Conservation (phyloP, 108 stramenopile species). For the Fistulifera pelliculosa region DNA sequence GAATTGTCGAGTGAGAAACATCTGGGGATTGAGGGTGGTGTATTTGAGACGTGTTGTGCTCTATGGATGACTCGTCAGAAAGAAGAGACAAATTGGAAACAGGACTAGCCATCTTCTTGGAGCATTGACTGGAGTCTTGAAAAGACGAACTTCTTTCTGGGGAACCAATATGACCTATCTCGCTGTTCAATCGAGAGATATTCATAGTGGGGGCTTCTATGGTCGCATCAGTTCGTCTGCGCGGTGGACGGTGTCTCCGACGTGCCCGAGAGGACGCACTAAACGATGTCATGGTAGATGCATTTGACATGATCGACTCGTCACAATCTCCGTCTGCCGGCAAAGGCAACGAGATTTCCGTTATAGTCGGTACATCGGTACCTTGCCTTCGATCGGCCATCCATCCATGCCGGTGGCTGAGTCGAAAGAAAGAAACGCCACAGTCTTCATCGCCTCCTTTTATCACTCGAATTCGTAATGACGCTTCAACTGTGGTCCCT, state of each 20-base stretch:
- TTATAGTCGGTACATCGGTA: constrained; percentile 11
- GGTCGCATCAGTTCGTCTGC: constrained; percentile 21
- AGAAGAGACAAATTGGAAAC: constrained; percentile 42
- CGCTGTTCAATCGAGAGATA: no score
- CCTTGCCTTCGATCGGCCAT: constrained; percentile 42
- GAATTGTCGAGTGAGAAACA: constrained; percentile 3
- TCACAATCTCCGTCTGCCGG: constrained; percentile 6
- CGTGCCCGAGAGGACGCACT: constrained; percentile 8
- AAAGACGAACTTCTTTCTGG: constrained; percentile 8
- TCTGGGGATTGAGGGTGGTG: constrained; percentile 7
- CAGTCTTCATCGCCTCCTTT: constrained; percentile 1
- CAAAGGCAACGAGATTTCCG: constrained; percentile 1
- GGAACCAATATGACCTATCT: constrained; percentile 3
- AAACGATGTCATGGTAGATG: no score
- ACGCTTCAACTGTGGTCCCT: constrained; percentile 60
- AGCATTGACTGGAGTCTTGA: neutral
- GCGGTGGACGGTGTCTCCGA: constrained; percentile 40
- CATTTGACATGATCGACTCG: neutral
- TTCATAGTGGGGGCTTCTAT: neutral
- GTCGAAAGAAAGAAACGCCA: constrained; percentile 36
- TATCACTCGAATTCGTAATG: constrained; percentile 21
- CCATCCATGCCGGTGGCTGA: constrained; percentile 63
- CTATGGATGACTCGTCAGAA: constrained; percentile 31
- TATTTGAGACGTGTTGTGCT: neutral
- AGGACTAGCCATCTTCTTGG: constrained; percentile 17